Conservation (phyloP, 2,329 filamentous ascomycete species). For the Xylaria sp. region DNA sequence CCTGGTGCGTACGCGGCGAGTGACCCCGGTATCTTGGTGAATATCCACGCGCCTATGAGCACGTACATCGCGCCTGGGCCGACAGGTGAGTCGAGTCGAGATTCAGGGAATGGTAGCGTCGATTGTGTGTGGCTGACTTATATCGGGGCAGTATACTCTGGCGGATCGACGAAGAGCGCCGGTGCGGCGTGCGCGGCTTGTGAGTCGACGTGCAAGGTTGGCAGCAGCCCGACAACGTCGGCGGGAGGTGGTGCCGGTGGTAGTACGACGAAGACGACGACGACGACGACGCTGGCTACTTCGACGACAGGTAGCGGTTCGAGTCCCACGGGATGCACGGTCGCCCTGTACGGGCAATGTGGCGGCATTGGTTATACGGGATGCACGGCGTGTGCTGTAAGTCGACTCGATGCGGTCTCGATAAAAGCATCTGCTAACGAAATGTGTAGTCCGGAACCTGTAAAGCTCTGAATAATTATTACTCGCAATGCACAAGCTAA, state of each 20-base stretch:
- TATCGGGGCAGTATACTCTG: constrained; percentile 33
- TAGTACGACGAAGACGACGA: constrained; percentile 32
- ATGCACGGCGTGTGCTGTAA: constrained; percentile 45
- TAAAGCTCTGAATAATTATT: constrained; percentile 44
- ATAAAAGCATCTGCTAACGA: constrained; percentile 30
- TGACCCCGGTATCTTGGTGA: constrained; percentile 48
- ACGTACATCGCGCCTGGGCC: constrained; percentile 49
- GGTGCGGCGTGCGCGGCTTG: constrained; percentile 45
- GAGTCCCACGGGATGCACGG: constrained; percentile 40
- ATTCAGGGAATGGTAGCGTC: neutral
- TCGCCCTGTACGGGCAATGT: constrained; percentile 43
- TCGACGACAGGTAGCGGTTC: constrained; percentile 22
- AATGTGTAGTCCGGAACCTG: constrained; percentile 42
- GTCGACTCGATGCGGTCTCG: constrained; percentile 14
- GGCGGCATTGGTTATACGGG: constrained; percentile 45
- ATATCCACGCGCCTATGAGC: constrained; percentile 49
- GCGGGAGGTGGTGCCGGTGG: constrained; percentile 24
- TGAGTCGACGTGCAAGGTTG: constrained; percentile 44
- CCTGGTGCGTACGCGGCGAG: constrained; percentile 49
- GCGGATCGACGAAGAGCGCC: constrained; percentile 45
- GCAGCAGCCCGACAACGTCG: constrained; percentile 36
- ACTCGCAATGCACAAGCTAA: constrained; percentile 43
- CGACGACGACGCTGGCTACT: constrained; percentile 18
- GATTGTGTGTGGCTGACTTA: neutral
- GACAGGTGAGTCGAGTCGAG: constrained; percentile 33